Percentiles rank a stretch among this genome's conserved stretches.
phyloP scores from a whole-genome alignment of 176 grass and related monocot genomes.

The Raddia guianensis region DNA sequence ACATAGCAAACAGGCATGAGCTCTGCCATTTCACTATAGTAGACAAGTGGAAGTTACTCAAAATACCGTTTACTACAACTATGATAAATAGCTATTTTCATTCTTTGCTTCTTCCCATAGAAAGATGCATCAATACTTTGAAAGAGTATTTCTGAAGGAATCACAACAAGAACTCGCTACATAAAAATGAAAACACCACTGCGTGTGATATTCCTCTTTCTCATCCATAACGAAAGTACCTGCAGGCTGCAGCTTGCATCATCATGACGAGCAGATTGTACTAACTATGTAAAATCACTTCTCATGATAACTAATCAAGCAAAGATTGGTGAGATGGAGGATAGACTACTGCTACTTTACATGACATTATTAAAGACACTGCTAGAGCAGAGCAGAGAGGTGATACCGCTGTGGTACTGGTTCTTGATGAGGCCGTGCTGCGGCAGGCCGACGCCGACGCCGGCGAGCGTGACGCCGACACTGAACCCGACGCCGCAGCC shows the following conservation, averaged over 20 bases:
- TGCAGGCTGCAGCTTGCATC: no score
- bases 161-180: not conserved
- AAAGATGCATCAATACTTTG: no score
- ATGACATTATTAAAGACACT: no score
- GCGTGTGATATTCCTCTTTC: not conserved
- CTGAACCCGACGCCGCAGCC: conserved; percentile 88
- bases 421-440: conserved; percentile 61
- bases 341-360: no score
- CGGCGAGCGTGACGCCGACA: conserved; percentile 79
- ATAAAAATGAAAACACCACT: not conserved
- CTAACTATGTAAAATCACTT: no score
- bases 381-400: not conserved
- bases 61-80: not conserved
- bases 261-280: not conserved
- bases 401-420: conserved; percentile 45
- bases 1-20: not conserved
- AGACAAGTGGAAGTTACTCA: not conserved
- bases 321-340: no score
- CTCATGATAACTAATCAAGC: no score
- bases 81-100: not conserved
- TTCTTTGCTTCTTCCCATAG: not conserved
- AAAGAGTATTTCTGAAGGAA: not conserved
- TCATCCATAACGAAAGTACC: not conserved
- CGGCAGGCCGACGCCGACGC: conserved; percentile 81
- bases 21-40: no score